phyloP scores from a whole-genome alignment of 345 rosid species.

The Isatis tinctoria region DNA sequence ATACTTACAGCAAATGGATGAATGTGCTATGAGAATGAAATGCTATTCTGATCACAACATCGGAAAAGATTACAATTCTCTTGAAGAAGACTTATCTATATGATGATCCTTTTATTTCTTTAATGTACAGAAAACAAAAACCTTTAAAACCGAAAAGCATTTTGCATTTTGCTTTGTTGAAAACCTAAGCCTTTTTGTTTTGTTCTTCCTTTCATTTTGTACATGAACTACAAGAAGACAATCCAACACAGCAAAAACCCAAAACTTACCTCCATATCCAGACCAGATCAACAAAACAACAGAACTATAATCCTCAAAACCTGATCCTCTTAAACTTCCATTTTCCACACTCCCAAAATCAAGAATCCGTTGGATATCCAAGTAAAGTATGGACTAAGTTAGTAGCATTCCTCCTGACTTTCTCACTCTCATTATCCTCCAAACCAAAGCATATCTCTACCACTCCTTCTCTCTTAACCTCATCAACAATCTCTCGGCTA shows the following conservation, averaged over 20 bases:
- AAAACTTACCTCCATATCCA: slow-evolving; percentile 42
- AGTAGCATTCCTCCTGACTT: slow-evolving; percentile 67
- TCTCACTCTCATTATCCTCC: slow-evolving; percentile 76
- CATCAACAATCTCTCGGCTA: slow-evolving; percentile 40
- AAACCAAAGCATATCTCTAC: slow-evolving; percentile 61
- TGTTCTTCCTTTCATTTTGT: slow-evolving; percentile 41
- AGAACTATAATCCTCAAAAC: slow-evolving; percentile 6
- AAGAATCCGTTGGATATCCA: slow-evolving; percentile 32
- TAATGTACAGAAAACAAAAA: slow-evolving; percentile 45
- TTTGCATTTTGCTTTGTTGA: slow-evolving; percentile 27
- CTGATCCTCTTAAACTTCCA: slow-evolving; percentile 1
- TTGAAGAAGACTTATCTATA: slow-evolving; percentile 5
- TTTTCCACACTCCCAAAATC: slow-evolving; percentile 18
- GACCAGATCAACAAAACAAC: background rate
- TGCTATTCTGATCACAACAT: background rate
- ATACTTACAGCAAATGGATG: background rate
- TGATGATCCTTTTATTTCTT: slow-evolving; percentile 37
- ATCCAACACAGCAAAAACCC: slow-evolving; percentile 27
- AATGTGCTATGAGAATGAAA: background rate
- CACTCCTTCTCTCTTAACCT: slow-evolving; percentile 53
- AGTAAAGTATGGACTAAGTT: slow-evolving; percentile 58
- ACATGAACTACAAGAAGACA: slow-evolving; percentile 45
- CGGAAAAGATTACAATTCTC: background rate
- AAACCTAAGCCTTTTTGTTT: slow-evolving; percentile 34
- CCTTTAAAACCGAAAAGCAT: background rate